phyloP scores from a whole-genome alignment of 106 monocot species.

The Hemerocallis citrina region DNA sequence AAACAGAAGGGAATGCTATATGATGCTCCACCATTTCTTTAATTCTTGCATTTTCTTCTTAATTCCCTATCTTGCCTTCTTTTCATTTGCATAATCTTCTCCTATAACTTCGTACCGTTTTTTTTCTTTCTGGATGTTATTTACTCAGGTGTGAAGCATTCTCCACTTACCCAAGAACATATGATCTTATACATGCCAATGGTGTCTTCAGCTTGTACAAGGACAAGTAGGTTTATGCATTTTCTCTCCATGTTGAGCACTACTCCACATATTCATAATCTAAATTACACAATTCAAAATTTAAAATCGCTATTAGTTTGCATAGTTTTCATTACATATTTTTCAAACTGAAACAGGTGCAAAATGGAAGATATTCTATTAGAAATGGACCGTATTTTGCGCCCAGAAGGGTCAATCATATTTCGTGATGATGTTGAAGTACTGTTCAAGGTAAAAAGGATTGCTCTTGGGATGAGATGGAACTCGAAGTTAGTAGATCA shows the following conservation, averaged over 20 bases:
- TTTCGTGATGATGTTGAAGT: constrained; percentile 34
- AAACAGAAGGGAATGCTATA: background rate
- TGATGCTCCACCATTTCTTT: too few relatives aligned
- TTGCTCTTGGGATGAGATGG: constrained; percentile 32
- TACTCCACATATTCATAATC: background rate
- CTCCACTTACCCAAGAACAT: constrained; percentile 60
- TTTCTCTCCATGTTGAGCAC: background rate
- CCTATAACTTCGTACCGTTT: too few relatives aligned
- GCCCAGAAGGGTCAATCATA: constrained; percentile 46
- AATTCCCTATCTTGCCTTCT: too few relatives aligned
- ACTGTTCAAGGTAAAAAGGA: constrained; percentile 30
- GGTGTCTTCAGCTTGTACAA: constrained; percentile 56
- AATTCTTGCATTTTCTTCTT: too few relatives aligned
- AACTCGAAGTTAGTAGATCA: constrained; percentile 29
- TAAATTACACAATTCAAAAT: background rate
- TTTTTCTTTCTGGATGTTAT: background rate
- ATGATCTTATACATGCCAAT: constrained; percentile 56
- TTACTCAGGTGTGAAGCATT: constrained; percentile 53
- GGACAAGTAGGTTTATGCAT: constrained; percentile 30
- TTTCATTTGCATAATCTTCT: too few relatives aligned
- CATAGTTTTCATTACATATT: background rate
- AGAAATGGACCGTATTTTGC: constrained; percentile 47
- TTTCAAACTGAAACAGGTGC: constrained; percentile 19
- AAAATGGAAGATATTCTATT: constrained; percentile 50
- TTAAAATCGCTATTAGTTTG: background rate